Evolutionary conservation across 257 asterid genomes (phyloP).

Genomic region (Ocimum tenuiflorum): DNA sequence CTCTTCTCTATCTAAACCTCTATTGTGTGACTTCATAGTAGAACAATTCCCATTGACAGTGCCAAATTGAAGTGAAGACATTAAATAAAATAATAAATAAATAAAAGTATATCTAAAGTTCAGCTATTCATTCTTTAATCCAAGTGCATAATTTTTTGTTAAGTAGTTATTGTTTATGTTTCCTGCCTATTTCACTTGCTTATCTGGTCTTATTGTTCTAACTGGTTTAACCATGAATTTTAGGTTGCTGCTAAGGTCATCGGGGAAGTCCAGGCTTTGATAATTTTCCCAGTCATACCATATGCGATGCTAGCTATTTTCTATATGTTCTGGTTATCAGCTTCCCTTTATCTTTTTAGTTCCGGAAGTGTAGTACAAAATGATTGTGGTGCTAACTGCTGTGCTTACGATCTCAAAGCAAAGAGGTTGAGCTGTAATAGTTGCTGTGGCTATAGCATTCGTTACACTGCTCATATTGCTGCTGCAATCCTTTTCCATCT

Average conservation of each 20-base stretch:
- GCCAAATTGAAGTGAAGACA: no score
- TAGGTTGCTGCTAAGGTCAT: slow-evolving; percentile 99
- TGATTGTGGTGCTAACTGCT: slow-evolving; percentile 73
- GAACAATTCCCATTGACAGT: no score
- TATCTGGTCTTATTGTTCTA: slow-evolving; percentile 3
- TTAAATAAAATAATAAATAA: no score
- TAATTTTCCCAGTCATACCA: slow-evolving; percentile 81
- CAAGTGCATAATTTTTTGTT: not conserved
- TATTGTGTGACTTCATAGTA: no score
- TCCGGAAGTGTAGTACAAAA: slow-evolving; percentile 76
- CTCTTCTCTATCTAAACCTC: no score
- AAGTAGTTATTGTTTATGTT: no score
- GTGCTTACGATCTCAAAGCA: slow-evolving; percentile 85
- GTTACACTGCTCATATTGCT: slow-evolving; percentile 64
- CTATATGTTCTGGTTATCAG: slow-evolving; percentile 91
- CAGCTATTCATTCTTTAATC: not conserved
- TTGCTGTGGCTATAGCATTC: slow-evolving; percentile 86
- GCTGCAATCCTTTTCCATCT: slow-evolving; percentile 88
- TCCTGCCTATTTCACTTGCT: not conserved
- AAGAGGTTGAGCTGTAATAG: slow-evolving; percentile 71
- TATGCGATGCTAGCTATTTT: slow-evolving; percentile 68
- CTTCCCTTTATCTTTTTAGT: slow-evolving; percentile 87
- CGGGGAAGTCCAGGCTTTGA: slow-evolving; percentile 89
- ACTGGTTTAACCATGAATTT: slow-evolving; percentile 9
- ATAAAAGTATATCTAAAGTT: not conserved